phyloP scores from a whole-genome alignment of 2,329 filamentous ascomycete species.

The Pseudogymnoascus sp. region DNA sequence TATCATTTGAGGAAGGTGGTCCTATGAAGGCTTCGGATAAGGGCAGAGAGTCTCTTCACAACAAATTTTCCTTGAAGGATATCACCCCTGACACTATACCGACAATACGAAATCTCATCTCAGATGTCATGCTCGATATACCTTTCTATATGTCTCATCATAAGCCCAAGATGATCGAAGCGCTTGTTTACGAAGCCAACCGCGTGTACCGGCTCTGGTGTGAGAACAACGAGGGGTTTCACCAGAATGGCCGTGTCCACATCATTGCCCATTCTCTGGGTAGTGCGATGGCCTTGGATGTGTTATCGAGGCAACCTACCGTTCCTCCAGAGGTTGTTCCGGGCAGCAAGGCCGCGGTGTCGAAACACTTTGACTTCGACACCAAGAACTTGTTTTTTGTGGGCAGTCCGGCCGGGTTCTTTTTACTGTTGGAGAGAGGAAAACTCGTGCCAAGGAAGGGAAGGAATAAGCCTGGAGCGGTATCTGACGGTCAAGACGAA shows the following conservation, averaged over 20 bases:
- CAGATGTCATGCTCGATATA: constrained; percentile 96
- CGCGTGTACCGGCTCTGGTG: constrained; percentile 95
- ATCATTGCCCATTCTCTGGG: constrained; percentile 89
- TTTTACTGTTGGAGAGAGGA: constrained; percentile 72
- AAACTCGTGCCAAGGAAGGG: constrained; percentile 67
- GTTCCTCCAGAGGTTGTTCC: constrained; percentile 45
- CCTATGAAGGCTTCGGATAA: constrained; percentile 47
- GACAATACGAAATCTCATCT: constrained; percentile 86
- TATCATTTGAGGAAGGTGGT: constrained; percentile 78
- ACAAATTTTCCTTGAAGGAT: constrained; percentile 64
- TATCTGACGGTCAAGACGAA: constrained; percentile 43
- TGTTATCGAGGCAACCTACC: constrained; percentile 83
- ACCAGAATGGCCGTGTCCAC: constrained; percentile 74
- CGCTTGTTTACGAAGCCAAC: constrained; percentile 84
- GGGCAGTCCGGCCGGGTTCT: constrained; percentile 87
- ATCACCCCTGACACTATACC: constrained; percentile 89
- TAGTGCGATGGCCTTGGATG: constrained; percentile 88
- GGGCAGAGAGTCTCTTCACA: constrained; percentile 35
- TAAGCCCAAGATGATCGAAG: constrained; percentile 87
- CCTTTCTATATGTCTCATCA: constrained; percentile 97
- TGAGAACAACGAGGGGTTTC: constrained; percentile 81
- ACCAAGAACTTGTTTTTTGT: constrained; percentile 82
- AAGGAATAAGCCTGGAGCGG: constrained; percentile 64
- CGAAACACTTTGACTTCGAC: constrained; percentile 76
- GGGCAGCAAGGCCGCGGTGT: constrained; percentile 33